Evolutionary conservation across 2,329 filamentous ascomycete genomes (phyloP), one percentile per base, ranked within the genome.

Genomic region (Madurella fahalii): DNA sequence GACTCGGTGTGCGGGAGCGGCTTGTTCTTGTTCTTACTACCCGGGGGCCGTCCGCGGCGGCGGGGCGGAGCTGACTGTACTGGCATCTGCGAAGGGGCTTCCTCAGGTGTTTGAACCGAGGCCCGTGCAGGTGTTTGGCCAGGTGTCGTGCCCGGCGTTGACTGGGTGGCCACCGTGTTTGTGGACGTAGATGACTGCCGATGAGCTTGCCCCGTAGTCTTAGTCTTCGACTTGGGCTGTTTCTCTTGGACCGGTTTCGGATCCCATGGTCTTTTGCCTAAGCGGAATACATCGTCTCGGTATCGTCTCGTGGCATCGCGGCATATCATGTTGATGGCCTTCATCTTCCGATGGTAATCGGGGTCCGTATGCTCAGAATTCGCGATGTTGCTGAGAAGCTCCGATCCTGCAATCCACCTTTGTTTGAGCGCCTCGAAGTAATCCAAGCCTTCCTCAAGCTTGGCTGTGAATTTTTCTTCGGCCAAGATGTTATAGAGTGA

Each of bases 221-320:
- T 37, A 25, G 25, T 25, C 25, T 40, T 34, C 9, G 16, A 20
- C 41, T 47, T 51, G 2, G 54, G 20, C 3, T 16, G 64, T 61
- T 72, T 74, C 66, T 69, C 73, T 52, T 73, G 73, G 13, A 73
- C 73, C 2, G 30, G 47, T 25, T 31, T 44, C 13, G 42, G 49
- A 11, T 40, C 20, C 11, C 20, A 9, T 9, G 58, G 58, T 30
- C 45, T 50, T 53, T 50, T 47, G 51, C 64, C 50, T 61, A 59
- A 47, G 60, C 81, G 82, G 1, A 75, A 75, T 56, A 82, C 80
- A 59, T 89, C 85, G 63, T 90, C 86, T 37, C 86, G 81, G 50
- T 87, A 77, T 46, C 89, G 79, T 71, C 92, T 92, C 79, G 89
- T 85, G 16, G 90, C 86, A 69, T 93, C 89, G 49, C 84, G 79